A percentile compares a stretch with the other conserved stretches of the same genome.
phyloP scores from a whole-genome alignment of 192 early-diverging fungal species.

The Rhizophagus sp. region DNA sequence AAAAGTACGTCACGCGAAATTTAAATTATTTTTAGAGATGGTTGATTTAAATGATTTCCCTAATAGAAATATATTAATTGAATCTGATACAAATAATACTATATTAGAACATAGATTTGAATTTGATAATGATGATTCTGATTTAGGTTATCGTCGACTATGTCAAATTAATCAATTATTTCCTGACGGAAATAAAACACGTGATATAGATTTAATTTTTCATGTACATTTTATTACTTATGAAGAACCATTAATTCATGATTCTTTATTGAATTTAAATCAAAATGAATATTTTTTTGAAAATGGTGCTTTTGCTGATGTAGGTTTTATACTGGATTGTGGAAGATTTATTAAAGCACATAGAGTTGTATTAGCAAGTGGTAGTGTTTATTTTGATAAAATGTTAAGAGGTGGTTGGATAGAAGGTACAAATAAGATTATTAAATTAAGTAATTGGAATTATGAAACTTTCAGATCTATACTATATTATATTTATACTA shows the following conservation, averaged over 20 bases:
- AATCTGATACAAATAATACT: not conserved
- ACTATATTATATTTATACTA: constrained; percentile 10
- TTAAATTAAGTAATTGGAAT: not conserved
- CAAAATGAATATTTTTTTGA: constrained; percentile 1
- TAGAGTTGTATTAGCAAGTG: not conserved
- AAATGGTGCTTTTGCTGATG: constrained; percentile 4
- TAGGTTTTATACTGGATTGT: not conserved
- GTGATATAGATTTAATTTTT: not conserved
- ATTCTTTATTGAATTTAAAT: not conserved
- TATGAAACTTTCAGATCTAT: constrained; percentile 4
- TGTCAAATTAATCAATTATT: not conserved
- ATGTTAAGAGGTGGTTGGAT: constrained; percentile 10
- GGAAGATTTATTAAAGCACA: not conserved
- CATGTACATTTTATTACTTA: not conserved
- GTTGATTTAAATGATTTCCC: not conserved
- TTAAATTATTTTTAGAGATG: not conserved
- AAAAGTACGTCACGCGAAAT: not conserved
- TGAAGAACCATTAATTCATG: not conserved
- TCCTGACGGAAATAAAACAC: not conserved
- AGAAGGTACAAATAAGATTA: not conserved
- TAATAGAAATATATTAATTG: not conserved
- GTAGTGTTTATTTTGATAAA: constrained; percentile 11
- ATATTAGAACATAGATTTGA: not conserved
- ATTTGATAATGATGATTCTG: not conserved
- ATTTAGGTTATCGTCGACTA: not conserved